Evolutionary conservation across 306 rosid species (phyloP).

Genomic region (Cicer bijugum): DNA sequence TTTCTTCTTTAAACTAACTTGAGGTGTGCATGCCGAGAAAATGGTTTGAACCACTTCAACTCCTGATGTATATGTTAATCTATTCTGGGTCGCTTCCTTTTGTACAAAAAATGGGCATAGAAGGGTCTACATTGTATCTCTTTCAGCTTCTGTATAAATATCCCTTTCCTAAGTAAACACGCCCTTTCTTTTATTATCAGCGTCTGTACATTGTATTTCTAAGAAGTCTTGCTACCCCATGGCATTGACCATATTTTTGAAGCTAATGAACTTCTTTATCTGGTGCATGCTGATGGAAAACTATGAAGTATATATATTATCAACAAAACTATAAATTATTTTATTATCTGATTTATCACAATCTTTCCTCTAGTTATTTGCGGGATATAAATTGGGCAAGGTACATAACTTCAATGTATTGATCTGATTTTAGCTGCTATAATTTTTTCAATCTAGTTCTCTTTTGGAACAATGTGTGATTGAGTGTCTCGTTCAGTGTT

Average conservation of each 20-base stretch:
- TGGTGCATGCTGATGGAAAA: constrained; percentile 3
- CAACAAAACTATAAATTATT: constrained; percentile 11
- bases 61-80: constrained; percentile 52
- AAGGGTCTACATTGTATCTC: constrained; percentile 38
- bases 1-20: constrained; percentile 52
- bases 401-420: background rate
- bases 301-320: background rate
- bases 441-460: background rate
- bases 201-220: constrained; percentile 39
- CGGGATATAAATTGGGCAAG: background rate
- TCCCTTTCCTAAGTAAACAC: background rate
- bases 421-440: constrained; percentile 6
- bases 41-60: constrained; percentile 42
- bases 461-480: too few species aligned
- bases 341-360: background rate
- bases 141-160: constrained; percentile 45
- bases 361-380: constrained; percentile 14
- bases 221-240: constrained; percentile 22
- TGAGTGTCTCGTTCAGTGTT: too few species aligned
- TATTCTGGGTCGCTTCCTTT: constrained; percentile 42
- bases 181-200: constrained; percentile 39
- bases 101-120: constrained; percentile 58
- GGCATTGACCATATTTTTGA: background rate
- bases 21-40: constrained; percentile 53
- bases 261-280: background rate